phyloP scores from a whole-genome alignment of 345 rosid genomes.

The Isatis tinctoria region DNA sequence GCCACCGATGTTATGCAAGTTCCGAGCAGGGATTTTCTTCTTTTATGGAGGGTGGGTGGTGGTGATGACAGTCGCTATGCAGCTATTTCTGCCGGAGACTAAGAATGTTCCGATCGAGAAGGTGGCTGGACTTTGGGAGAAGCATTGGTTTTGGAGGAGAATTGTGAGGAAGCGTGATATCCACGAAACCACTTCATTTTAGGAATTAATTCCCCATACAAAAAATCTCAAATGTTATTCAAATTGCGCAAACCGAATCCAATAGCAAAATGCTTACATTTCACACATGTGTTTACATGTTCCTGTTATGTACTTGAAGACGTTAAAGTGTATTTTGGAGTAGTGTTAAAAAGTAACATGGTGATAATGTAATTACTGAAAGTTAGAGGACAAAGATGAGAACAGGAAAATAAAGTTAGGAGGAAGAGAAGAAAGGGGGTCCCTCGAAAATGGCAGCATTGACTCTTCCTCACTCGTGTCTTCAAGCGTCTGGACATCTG shows the following conservation, averaged over 20 bases:
- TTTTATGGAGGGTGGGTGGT: conserved; percentile 61
- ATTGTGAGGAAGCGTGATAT: conserved; percentile 16
- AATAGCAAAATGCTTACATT: background rate
- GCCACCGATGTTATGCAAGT: conserved; percentile 50
- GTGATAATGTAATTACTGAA: background rate
- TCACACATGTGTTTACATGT: background rate
- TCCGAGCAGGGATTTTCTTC: conserved; percentile 54
- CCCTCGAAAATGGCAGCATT: conserved; percentile 18
- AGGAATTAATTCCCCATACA: background rate
- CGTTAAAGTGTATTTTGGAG: background rate
- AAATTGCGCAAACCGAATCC: background rate
- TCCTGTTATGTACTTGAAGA: background rate
- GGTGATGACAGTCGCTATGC: conserved; percentile 49
- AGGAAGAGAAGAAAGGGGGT: background rate
- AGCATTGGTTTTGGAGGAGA: conserved; percentile 61
- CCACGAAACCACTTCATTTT: conserved; percentile 17
- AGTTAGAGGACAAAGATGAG: background rate
- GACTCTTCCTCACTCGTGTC: conserved; percentile 26
- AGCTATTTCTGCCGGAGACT: conserved; percentile 57
- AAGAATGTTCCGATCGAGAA: conserved; percentile 56
- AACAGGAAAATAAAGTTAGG: background rate
- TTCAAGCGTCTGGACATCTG: conserved; percentile 20
- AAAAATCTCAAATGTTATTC: background rate
- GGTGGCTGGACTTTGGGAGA: conserved; percentile 55
- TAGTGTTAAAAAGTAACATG: background rate